Evolutionary conservation across 2,329 filamentous ascomycete genomes (phyloP).

Genomic region (Colletotrichum melonis): DNA sequence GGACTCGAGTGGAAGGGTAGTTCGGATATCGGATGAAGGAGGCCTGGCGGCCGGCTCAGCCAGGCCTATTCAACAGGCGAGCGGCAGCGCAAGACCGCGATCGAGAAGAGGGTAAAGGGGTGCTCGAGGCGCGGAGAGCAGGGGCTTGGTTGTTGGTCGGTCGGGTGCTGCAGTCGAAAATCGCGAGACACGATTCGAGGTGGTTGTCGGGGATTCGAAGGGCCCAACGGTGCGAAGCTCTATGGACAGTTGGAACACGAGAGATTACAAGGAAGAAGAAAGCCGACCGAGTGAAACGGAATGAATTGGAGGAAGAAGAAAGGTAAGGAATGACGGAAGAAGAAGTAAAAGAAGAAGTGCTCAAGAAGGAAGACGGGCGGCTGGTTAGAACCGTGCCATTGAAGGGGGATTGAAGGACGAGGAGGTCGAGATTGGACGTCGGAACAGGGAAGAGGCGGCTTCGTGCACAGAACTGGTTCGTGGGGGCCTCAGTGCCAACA

Average conservation of each 20-base stretch:
- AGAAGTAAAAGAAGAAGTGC: neutral
- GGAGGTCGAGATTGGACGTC: neutral
- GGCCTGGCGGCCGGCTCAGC: constrained; percentile 33
- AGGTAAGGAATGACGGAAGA: neutral
- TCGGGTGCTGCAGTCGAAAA: neutral
- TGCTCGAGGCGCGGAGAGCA: neutral
- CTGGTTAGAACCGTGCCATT: neutral
- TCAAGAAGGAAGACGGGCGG: neutral
- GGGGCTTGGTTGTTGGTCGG: neutral
- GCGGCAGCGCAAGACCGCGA: neutral
- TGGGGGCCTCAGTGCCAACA: neutral
- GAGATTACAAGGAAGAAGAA: too few relatives aligned
- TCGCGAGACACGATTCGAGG: neutral
- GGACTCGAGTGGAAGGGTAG: neutral
- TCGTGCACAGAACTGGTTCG: constrained; percentile 1
- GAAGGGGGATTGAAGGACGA: neutral
- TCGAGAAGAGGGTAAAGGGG: too few relatives aligned
- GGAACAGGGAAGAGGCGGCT: neutral
- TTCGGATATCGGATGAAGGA: neutral
- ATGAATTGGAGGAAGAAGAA: neutral
- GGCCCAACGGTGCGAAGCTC: neutral
- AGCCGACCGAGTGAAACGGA: neutral
- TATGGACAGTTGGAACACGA: neutral
- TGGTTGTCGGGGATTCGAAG: neutral
- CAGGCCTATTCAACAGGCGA: constrained; percentile 23